Base-by-base conservation (phyloP, 1,139 yeast genomes). In the Kurtzmaniella quercitrusa region DNA sequence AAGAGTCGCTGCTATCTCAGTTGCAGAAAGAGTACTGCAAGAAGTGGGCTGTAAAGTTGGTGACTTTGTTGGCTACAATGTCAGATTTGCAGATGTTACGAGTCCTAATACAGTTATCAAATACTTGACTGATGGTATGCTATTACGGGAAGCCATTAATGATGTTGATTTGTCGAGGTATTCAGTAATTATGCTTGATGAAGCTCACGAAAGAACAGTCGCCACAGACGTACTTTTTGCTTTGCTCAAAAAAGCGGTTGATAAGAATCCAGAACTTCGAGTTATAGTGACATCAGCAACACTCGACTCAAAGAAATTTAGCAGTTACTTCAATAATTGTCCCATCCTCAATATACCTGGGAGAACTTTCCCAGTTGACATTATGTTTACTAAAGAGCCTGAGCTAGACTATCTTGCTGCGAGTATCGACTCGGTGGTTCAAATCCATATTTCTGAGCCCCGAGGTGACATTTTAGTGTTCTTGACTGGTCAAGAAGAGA, bases 201-300 rank as follows among this genome's bases (percentile, higher is more conserved):
- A 89, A 62, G 97, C 97, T 0, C 98, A 93, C 62, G 98, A 93
- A 61, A 75, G 98, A 55, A 91, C 98, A 0, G 80, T 93, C 38
- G 87, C 97, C 0, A 93, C 98, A 0, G 98, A 93, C 70, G 87
- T 93, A 3, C 65, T 93, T 30, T 89, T 93, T 71, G 95, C 95
- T 0, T 65, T 93, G 38, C 64, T 93, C 48, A 86, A 89, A 53
- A 74, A 83, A 47, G 95, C 96, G 0, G 77, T 84, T 0, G 54
- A 59, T 15, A 65, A 78, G 39, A 79, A 94, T 45, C 95, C 96
- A 0, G 81, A 84, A 43, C 65, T 93, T 44, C 84, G 84, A 55
- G 71, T 91, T 3, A 83, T 93, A 42, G 82, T 89, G 5, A 89
- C 98, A 0, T 91, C 97, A 2, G 98, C 98, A 1, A 91, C 98